A percentile compares a stretch with the other conserved stretches of the same genome.
phyloP scores from a whole-genome alignment of 192 early-diverging fungal species.

The Backusella luteola region DNA sequence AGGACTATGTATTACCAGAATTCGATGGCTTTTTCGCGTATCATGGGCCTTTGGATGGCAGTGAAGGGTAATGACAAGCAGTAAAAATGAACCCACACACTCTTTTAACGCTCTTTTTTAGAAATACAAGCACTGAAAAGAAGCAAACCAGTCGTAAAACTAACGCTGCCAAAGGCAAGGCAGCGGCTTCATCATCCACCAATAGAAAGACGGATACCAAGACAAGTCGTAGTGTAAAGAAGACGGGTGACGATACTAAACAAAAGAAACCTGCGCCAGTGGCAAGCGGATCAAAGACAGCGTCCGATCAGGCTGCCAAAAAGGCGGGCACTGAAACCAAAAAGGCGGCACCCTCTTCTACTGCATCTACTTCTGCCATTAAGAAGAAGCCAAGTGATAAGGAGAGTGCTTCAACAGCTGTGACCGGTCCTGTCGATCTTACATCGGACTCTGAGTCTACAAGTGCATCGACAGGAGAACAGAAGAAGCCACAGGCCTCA shows the following conservation, averaged over 20 bases:
- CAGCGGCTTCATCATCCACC: background rate
- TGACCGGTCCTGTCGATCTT: background rate
- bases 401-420: background rate
- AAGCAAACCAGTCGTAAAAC: conserved; percentile 1
- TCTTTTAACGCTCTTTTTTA: background rate
- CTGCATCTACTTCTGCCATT: background rate
- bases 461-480: too few relatives aligned
- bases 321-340: background rate
- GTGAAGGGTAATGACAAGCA: conserved; percentile 19
- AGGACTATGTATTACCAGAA: conserved; percentile 23
- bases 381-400: conserved; percentile 1
- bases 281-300: background rate
- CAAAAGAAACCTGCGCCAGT: background rate
- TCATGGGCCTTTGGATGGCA: conserved; percentile 41
- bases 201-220: background rate
- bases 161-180: background rate
- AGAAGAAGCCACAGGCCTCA: background rate
- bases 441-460: background rate
- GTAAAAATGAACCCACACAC: background rate
- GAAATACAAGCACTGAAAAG: background rate
- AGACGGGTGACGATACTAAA: background rate
- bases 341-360: background rate
- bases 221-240: background rate
- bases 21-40: conserved; percentile 52
- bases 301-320: background rate